These are phyloP conservation scores for Myxozyma mucilagina DNA, from an alignment of 805 yeast genomes.

Conservation along the genomic window DNA sequence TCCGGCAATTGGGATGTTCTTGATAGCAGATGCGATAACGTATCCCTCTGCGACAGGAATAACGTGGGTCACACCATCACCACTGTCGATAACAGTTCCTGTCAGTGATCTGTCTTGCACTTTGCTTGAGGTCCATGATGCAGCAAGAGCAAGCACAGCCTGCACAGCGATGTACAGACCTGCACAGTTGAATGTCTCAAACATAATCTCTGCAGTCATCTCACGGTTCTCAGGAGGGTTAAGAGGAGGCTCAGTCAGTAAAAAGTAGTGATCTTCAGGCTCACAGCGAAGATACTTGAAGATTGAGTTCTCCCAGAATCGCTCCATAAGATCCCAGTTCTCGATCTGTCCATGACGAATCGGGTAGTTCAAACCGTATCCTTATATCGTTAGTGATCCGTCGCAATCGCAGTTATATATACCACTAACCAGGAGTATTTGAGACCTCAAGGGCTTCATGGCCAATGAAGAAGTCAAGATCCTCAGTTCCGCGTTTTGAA, in stretches of 20 bases:
- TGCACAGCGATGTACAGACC: slow-evolving; percentile 98
- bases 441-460: slow-evolving; percentile 92
- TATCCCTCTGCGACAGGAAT: slow-evolving; percentile 98
- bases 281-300: slow-evolving; percentile 96
- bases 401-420: background rate
- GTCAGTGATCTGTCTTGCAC: slow-evolving; percentile 93
- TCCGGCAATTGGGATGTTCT: slow-evolving; percentile 97
- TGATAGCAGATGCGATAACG: slow-evolving; percentile 95
- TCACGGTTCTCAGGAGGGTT: slow-evolving; percentile 99
- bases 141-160: slow-evolving; percentile 97
- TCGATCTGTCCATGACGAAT: slow-evolving; percentile 97
- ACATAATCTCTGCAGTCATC: slow-evolving; percentile 97
- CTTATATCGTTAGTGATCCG: slow-evolving; percentile 24
- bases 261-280: slow-evolving; percentile 97
- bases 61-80: slow-evolving; percentile 99
- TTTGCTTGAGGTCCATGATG: slow-evolving; percentile 97
- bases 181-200: slow-evolving; percentile 97
- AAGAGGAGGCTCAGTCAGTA: slow-evolving; percentile 95
- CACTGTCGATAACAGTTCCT: slow-evolving; percentile 97
- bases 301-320: slow-evolving; percentile 97
- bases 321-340: slow-evolving; percentile 99
- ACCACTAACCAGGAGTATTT: slow-evolving; percentile 61
- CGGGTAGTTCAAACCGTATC: slow-evolving; percentile 86
- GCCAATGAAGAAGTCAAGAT: slow-evolving; percentile 90
- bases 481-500: slow-evolving; percentile 86